Evolutionary conservation across 257 asterid genomes (phyloP).

Genomic region (Salvia splendens): DNA sequence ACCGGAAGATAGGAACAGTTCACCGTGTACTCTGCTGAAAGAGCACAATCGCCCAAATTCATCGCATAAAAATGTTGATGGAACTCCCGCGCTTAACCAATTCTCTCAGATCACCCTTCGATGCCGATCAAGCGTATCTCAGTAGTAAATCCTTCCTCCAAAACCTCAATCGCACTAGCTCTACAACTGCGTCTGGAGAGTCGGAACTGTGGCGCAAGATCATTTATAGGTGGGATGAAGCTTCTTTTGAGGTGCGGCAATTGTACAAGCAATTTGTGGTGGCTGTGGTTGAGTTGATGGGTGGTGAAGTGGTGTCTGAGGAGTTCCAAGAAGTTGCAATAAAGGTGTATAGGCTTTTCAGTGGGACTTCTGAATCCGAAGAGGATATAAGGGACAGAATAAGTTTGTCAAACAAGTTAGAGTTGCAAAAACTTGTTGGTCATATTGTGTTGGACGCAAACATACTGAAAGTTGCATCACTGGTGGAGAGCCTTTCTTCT

Average conservation of each 20-base stretch:
- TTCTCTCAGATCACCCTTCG: slow-evolving; percentile 81
- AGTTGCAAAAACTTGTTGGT: slow-evolving; percentile 79
- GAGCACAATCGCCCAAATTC: slow-evolving; percentile 10
- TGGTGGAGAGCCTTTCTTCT: slow-evolving; percentile 62
- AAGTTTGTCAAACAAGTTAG: slow-evolving; percentile 63
- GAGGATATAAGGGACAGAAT: slow-evolving; percentile 50
- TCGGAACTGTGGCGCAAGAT: slow-evolving; percentile 75
- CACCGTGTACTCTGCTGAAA: slow-evolving; percentile 2
- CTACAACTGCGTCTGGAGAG: slow-evolving; percentile 58
- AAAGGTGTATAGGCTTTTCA: slow-evolving; percentile 57
- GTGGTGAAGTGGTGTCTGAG: slow-evolving; percentile 77
- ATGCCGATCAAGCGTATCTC: slow-evolving; percentile 88
- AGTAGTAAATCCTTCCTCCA: slow-evolving; percentile 68
- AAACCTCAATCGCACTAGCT: slow-evolving; percentile 53
- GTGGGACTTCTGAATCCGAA: slow-evolving; percentile 43
- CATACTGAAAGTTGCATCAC: slow-evolving; percentile 55
- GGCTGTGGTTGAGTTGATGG: slow-evolving; percentile 76
- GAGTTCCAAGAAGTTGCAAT: slow-evolving; percentile 90
- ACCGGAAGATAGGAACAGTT: too few relatives aligned
- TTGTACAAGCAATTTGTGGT: slow-evolving; percentile 71
- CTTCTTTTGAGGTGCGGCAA: slow-evolving; percentile 71
- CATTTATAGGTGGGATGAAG: slow-evolving; percentile 77
- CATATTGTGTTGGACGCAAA: slow-evolving; percentile 52
- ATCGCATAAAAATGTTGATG: slow-evolving; percentile 55
- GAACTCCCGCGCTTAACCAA: slow-evolving; percentile 83